phyloP scores from a whole-genome alignment of 139 green algal genomes.

The Zygnema circumcarinatum region DNA sequence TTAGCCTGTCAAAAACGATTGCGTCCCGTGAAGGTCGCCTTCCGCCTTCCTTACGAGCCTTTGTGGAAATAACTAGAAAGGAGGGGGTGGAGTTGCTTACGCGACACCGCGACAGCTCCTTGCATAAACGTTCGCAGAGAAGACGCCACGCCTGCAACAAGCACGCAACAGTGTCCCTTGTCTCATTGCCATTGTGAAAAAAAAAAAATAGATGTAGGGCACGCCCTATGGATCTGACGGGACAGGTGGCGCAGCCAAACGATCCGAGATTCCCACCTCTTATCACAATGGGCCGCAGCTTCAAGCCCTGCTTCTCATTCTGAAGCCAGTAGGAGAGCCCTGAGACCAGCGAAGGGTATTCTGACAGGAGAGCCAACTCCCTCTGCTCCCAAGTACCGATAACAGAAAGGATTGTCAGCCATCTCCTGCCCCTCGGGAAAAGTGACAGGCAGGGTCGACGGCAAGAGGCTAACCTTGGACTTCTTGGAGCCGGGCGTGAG shows the following conservation, averaged over 20 bases:
- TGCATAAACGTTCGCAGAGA: not conserved
- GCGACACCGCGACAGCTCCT: not conserved
- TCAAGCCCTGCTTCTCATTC: constrained; percentile 11
- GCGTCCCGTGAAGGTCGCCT: too few relatives aligned
- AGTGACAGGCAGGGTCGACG: not conserved
- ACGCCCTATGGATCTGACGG: not conserved
- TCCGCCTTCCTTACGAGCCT: too few relatives aligned
- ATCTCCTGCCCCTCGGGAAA: not conserved
- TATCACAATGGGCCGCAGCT: not conserved
- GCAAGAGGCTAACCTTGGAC: not conserved
- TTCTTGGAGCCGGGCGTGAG: constrained; percentile 29
- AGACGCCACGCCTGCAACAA: not conserved
- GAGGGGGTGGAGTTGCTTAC: not conserved
- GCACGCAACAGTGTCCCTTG: not conserved
- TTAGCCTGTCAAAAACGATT: too few relatives aligned
- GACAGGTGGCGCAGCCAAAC: not conserved
- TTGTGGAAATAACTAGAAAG: not conserved
- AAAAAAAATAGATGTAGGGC: not conserved
- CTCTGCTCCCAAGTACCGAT: not conserved
- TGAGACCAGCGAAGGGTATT: not conserved
- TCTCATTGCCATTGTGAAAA: too few relatives aligned
- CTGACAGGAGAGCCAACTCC: not conserved
- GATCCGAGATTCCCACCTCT: not conserved
- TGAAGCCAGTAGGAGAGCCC: not conserved
- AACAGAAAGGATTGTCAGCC: constrained; percentile 1